Conservation (phyloP, 1,139 yeast species). For the Wickerhamiella pararugosa region DNA sequence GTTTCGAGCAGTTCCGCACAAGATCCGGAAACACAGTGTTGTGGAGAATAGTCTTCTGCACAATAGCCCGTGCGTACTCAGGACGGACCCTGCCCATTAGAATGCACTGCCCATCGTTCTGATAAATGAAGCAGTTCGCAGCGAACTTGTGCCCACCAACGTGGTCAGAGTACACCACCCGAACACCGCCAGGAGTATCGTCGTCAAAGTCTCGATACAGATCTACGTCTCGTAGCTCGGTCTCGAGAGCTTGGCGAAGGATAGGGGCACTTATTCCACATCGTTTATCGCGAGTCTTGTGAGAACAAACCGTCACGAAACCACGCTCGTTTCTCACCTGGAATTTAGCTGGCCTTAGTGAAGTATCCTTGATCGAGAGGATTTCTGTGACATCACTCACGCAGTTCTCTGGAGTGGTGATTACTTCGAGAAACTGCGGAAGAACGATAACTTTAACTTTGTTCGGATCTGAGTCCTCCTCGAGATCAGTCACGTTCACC, state of each 20-base stretch:
- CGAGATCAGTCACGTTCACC: slow-evolving; percentile 23
- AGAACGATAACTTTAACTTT: slow-evolving; percentile 34
- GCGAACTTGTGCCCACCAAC: slow-evolving; percentile 93
- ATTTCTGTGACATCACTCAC: slow-evolving; percentile 32
- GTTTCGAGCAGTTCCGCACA: slow-evolving; percentile 36
- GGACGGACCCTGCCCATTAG: slow-evolving; percentile 88
- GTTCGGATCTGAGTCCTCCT: slow-evolving; percentile 15
- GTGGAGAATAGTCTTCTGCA: slow-evolving; percentile 54
- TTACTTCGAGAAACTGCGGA: slow-evolving; percentile 69
- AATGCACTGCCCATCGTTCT: slow-evolving; percentile 57
- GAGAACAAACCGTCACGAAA: slow-evolving; percentile 71
- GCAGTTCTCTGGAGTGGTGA: slow-evolving; percentile 34
- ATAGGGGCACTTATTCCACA: slow-evolving; percentile 95
- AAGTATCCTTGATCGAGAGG: slow-evolving; percentile 18
- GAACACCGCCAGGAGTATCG: slow-evolving; percentile 55
- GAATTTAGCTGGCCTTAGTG: slow-evolving; percentile 3
- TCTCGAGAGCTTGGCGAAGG: slow-evolving; percentile 63
- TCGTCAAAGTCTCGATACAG: slow-evolving; percentile 64
- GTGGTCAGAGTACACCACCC: slow-evolving; percentile 59
- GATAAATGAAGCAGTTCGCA: slow-evolving; percentile 71
- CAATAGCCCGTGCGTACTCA: slow-evolving; percentile 52
- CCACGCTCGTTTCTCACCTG: slow-evolving; percentile 29
- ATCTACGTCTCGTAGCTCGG: slow-evolving; percentile 53
- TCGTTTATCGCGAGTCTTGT: slow-evolving; percentile 75
- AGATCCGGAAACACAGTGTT: slow-evolving; percentile 62